Conservation (phyloP, 2,329 filamentous ascomycete species). For the Seiridium unicorne region DNA sequence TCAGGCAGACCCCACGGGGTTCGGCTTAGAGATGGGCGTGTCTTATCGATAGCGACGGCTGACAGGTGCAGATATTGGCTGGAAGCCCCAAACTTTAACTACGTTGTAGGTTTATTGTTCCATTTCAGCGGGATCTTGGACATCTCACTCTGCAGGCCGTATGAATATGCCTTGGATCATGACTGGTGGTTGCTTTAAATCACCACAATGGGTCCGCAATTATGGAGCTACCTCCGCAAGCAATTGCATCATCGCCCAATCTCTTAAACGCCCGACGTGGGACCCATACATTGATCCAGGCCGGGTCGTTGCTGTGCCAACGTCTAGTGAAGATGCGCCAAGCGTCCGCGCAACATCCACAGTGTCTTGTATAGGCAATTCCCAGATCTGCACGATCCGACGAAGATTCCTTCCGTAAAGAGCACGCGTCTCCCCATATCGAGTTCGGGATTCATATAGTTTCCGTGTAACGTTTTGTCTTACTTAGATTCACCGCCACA, state of each 20-base stretch:
- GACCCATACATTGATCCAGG: too few species aligned
- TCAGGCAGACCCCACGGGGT: neutral
- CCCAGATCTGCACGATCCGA: neutral
- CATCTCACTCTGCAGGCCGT: neutral
- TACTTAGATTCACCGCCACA: neutral
- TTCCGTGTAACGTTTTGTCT: neutral
- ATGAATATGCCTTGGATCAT: neutral
- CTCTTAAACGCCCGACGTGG: neutral
- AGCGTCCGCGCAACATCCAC: constrained; percentile 1
- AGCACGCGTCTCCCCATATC: constrained; percentile 10
- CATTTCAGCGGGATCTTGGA: neutral
- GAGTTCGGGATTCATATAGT: neutral
- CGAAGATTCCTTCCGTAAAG: constrained; percentile 23
- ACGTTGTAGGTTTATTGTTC: too few species aligned
- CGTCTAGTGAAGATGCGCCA: neutral
- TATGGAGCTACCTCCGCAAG: neutral
- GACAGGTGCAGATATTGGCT: too few species aligned
- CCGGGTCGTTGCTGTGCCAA: constrained; percentile 5
- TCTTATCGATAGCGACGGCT: neutral
- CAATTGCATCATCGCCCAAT: neutral
- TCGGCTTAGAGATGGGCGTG: constrained; percentile 4
- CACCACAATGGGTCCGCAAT: neutral
- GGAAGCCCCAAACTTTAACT: too few species aligned
- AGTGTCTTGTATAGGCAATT: constrained; percentile 3
- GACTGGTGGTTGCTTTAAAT: too few species aligned